Base-by-base conservation (phyloP, 179 eudicot species). In the Beta lomatogona region DNA sequence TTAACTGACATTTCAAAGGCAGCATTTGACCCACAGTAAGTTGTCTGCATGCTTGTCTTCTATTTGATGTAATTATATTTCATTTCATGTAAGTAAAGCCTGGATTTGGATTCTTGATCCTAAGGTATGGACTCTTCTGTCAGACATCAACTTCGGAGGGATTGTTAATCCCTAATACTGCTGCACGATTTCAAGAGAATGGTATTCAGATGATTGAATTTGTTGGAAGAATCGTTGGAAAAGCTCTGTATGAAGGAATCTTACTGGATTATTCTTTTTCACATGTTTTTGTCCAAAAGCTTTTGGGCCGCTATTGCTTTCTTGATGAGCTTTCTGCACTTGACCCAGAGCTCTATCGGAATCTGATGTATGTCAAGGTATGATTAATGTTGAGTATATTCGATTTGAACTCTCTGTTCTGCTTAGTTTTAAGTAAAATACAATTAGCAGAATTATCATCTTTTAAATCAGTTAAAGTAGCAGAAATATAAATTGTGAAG, bases 301-400 rank as follows among this genome's bases (percentile, higher is more conserved):
- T 95, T 83, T 84, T 95, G 86, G 98, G 98, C 59, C 98, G 97
- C 73, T 95, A 95, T 82, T 90, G 95, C 88, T 95, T 95, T 89
- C 87, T 95, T 75, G 98, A 95, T 86, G 98, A 95, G 82, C 89
- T 95, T 70, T 95, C 98, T 77, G 86, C 94, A 19, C 97, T 95
- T 81, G 98, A 95, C 76, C 92, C 97, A 14, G 98, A 95, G 92
- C 92, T 95, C 65, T 93, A 95, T 89, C 89, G 85, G 85, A 95
- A 92, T 89, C 92, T 95, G 77, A 91, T 95, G 93, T 93, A 92
- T 84, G 95, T 95, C 48, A 95, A 95, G 98, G 98, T 95, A 89
- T 59, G 57, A 69, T 61, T 44, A 28, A 6, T 53, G 67, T 9
- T 41, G 59, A 46, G 69, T 57, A 22, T 21, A 19, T 25, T 73